Evolutionary conservation across 2,329 filamentous ascomycete species (phyloP).

Genomic region (Aspergillus persii): DNA sequence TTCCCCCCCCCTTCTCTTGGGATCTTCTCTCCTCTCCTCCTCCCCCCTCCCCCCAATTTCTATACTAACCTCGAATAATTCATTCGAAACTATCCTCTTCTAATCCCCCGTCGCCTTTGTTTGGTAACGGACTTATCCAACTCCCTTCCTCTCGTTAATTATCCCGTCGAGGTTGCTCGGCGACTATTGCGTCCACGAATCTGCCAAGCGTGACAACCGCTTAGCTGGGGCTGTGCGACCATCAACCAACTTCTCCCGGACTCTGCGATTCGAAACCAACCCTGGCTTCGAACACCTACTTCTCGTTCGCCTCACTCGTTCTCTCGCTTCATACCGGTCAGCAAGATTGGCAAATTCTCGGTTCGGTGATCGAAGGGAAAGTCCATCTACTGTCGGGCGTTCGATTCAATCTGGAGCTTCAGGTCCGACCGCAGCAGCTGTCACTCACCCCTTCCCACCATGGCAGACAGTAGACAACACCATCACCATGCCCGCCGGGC

Average conservation of each 20-base stretch:
- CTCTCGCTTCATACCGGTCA: neutral
- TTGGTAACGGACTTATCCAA: neutral
- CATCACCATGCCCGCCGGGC: slow-evolving; percentile 29
- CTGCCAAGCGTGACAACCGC: slow-evolving; percentile 26
- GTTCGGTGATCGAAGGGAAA: neutral
- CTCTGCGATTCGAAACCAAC: slow-evolving; percentile 8
- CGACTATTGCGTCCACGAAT: slow-evolving; percentile 19
- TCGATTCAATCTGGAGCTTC: slow-evolving; percentile 27
- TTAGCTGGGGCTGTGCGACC: slow-evolving; percentile 27
- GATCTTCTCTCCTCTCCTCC: neutral
- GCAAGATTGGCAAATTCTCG: neutral
- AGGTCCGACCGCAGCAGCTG: slow-evolving; percentile 23
- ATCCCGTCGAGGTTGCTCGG: slow-evolving; percentile 26
- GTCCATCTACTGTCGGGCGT: slow-evolving; percentile 1
- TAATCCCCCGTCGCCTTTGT: slow-evolving; percentile 3
- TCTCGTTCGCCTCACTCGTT: neutral
- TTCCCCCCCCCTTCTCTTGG: slow-evolving; percentile 12
- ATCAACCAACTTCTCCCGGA: slow-evolving; percentile 9
- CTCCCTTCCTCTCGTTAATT: slow-evolving; percentile 12
- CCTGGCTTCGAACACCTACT: neutral
- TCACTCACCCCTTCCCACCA: slow-evolving; percentile 28
- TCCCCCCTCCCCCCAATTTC: neutral
- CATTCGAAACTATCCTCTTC: neutral
- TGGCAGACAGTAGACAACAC: slow-evolving; percentile 36
- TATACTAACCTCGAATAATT: neutral